Evolutionary conservation across 2,329 filamentous ascomycete genomes (phyloP), one percentile per base, ranked within the genome.

Genomic region (Beauveria brongniartii): DNA sequence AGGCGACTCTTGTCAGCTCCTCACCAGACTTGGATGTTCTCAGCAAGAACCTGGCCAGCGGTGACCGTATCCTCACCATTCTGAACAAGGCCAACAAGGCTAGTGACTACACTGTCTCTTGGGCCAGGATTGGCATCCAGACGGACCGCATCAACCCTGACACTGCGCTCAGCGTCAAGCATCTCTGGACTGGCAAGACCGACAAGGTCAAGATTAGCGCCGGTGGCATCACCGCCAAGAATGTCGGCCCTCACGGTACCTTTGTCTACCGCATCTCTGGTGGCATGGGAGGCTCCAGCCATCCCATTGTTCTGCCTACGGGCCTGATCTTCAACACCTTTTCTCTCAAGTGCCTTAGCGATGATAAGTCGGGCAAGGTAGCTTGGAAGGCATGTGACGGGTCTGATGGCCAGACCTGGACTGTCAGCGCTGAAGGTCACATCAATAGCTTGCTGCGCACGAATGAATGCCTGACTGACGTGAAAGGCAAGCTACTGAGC

Each of bases 251-350:
- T 0, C 77, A 76, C 55, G 74, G 75, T 48, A 78, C 76, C 1
- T 72, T 67, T 8, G 75, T 80, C 14, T 76, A 74, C 63, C 72
- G 78, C 44, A 68, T 81, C 40, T 72, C 74, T 6, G 64, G 61
- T 18, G 44, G 69, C n/a, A 67, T 69, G 3, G 47, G 61, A 5
- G 65, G 67, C 20, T 69, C 53, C 20, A 57, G 61, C 41, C 64
- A 64, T 20, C 64, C 64, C 22, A 65, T 71, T 10, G 43, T 67
- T 18, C 72, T 70, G 9, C 77, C 78, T 0, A 81, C 78, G 0
- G 79, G 79, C 5, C 73, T 78, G 65, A 75, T 81, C 54, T 79
- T 81, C 68, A 80, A 81, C 64, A 79, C 78, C 0, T 74, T 72
- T 24, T 78, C 76, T 2, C 67, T 74, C 10, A 72, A 73, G 34